A percentile compares a stretch with the other conserved stretches of the same genome.
These are phyloP conservation scores for Fraxinus ornus DNA, from an alignment of 305 asterid species.

Conservation along the genomic window DNA sequence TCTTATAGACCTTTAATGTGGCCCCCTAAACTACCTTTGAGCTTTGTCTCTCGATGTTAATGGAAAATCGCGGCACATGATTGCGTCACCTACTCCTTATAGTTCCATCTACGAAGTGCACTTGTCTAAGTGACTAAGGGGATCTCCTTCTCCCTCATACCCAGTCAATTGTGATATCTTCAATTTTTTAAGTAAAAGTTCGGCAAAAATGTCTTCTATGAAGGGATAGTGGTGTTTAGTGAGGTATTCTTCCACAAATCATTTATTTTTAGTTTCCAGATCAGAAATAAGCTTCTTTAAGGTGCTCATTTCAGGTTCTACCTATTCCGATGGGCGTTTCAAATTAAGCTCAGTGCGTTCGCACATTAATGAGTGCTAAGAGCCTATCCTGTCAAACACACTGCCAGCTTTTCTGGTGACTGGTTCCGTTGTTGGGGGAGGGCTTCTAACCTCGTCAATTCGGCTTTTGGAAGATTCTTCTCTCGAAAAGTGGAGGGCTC, in stretches of 20 bases:
- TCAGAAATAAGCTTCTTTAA: not conserved
- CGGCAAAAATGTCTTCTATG: not conserved
- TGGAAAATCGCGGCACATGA: not conserved
- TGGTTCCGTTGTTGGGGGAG: not conserved
- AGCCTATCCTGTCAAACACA: not conserved
- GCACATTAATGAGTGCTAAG: not conserved
- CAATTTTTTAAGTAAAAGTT: not conserved
- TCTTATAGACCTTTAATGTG: not conserved
- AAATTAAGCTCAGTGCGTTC: not conserved
- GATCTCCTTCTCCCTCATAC: not conserved
- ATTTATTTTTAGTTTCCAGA: not conserved
- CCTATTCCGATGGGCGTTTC: not conserved
- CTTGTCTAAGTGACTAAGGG: not conserved
- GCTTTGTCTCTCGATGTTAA: not conserved
- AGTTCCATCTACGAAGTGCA: not conserved
- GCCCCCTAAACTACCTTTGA: not conserved
- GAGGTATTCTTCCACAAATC: not conserved
- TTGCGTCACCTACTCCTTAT: not conserved
- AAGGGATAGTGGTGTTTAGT: not conserved
- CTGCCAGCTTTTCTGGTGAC: not conserved
- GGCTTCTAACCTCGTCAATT: not conserved
- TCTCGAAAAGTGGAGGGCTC: not conserved
- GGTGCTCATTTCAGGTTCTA: not conserved
- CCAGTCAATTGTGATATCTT: not conserved
- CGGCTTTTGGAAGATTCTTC: not conserved